Percentiles rank a stretch among this genome's conserved stretches.
phyloP scores from a whole-genome alignment of 2,329 filamentous ascomycete genomes.

The Fusarium decemcellulare region DNA sequence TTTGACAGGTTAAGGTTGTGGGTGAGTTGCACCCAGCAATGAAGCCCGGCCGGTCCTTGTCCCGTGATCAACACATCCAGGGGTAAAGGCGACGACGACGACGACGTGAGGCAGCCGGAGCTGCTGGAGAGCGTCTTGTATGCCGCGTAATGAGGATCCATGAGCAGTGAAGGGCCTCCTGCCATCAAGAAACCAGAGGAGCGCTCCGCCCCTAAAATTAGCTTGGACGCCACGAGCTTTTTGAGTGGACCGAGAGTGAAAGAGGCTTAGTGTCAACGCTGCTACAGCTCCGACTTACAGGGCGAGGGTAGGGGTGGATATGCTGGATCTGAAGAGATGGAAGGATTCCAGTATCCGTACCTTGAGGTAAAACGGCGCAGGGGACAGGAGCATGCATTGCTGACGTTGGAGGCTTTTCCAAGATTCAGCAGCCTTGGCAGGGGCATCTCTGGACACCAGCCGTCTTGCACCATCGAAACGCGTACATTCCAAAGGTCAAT shows the following conservation, averaged over 20 bases:
- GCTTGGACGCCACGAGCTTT: slow-evolving; percentile 8
- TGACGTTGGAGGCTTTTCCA: no score
- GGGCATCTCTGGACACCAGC: no score
- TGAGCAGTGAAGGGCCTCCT: slow-evolving; percentile 13
- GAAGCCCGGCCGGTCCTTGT: background rate
- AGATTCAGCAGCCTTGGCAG: no score
- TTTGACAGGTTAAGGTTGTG: background rate
- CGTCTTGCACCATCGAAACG: no score
- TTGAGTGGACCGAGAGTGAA: slow-evolving; percentile 4
- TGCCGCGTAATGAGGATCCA: slow-evolving; percentile 19
- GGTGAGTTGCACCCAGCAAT: background rate
- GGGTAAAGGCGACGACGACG: background rate
- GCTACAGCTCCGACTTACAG: background rate
- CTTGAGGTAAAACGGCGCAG: no score
- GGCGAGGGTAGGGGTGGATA: background rate
- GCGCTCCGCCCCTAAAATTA: slow-evolving; percentile 16
- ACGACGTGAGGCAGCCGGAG: slow-evolving; percentile 25
- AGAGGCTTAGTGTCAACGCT: background rate
- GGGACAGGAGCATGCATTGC: no score
- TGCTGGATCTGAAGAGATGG: background rate
- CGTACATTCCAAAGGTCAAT: no score
- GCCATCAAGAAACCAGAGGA: background rate
- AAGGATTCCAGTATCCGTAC: background rate
- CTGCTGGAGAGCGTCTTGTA: slow-evolving; percentile 2
- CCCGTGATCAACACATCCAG: background rate